Base-by-base conservation (phyloP, 306 rosid species). In the Trifolium dubium region DNA sequence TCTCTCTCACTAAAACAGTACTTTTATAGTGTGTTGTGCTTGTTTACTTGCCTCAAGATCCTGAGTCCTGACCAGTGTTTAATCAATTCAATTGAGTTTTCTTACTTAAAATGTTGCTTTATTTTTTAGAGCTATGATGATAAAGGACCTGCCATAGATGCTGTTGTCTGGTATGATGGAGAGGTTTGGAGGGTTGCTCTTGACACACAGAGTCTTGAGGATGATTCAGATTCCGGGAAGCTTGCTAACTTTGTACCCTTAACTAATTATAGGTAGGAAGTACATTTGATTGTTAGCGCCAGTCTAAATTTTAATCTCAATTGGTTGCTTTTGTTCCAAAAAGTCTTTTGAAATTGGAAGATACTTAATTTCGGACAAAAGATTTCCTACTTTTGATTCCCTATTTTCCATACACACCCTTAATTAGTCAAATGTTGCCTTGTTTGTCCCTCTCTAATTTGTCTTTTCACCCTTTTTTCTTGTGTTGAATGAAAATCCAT, bases 141-240 rank as follows among this genome's bases (percentile, higher is more conserved):
- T 83, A 87, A 88, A 82, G 99, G 99, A 67, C 99, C 99, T 72
- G 74, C 83, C 83, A 83, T 94, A 72, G 99, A 94, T 87, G 92
- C 96, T 72, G 95, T 94, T 79, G 97, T 92, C 44, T 94, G 99
- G 99, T 85, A 84, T 79, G 96, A 89, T 80, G 99, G 97, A 82
- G 96, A 94, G 84, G 86, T 87, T 70, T 94, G 99, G 99, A 88
- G 96, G 83, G 95, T 74, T 81, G 97, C 99, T 84, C 81, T 94
- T 70, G 99, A 94, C 77, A 89, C 96, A 70, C 92, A 83, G 58
- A 82, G 84, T 80, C 95, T 94, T 12, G 95, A 89, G 84, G 97
- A 89, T 49, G 87, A 87, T 75, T 83, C 88, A 34, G 87, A 85
- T 34, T 61, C 77, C 79, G 99, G 99, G 81, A 92, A 85, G 80